Evolutionary conservation across 2,329 filamentous ascomycete genomes (phyloP).

Genomic region (Colletotrichum siamense): DNA sequence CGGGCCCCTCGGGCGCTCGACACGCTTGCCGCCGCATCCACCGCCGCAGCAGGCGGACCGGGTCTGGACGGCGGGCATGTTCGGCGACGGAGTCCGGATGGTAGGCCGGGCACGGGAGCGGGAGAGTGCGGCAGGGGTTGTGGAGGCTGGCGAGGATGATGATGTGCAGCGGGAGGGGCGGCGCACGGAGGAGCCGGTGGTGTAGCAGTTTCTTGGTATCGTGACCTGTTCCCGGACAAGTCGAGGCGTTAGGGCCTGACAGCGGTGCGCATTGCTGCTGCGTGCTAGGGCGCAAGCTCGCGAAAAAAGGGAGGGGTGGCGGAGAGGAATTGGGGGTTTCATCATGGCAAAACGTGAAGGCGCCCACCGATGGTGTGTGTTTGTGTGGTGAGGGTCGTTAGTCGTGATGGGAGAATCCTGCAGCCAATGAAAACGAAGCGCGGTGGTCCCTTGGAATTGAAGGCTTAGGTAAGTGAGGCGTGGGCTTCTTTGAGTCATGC

Average conservation of each 20-base stretch:
- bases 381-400: constrained; percentile 15
- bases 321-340: constrained; percentile 14
- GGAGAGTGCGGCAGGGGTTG: neutral
- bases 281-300: constrained; percentile 13
- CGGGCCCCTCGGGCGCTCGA: constrained; percentile 27
- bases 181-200: neutral
- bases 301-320: constrained; percentile 1
- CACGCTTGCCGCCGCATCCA: constrained; percentile 27
- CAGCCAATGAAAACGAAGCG: constrained; percentile 13
- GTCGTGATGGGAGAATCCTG: constrained; percentile 9
- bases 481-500: neutral
- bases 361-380: neutral
- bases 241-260: constrained; percentile 10
- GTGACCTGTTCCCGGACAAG: constrained; percentile 10
- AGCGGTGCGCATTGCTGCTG: constrained; percentile 7
- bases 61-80: constrained; percentile 14
- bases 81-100: neutral
- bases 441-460: neutral
- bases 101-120: neutral
- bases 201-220: constrained; percentile 5
- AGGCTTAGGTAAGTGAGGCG: constrained; percentile 15
- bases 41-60: constrained; percentile 31
- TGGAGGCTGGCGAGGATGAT: neutral
- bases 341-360: constrained; percentile 2
- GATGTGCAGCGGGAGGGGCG: neutral